Percentiles rank a stretch among this genome's conserved stretches.
Conservation (phyloP, 1,139 yeast species). For the Yamadazyma blattariae region DNA sequence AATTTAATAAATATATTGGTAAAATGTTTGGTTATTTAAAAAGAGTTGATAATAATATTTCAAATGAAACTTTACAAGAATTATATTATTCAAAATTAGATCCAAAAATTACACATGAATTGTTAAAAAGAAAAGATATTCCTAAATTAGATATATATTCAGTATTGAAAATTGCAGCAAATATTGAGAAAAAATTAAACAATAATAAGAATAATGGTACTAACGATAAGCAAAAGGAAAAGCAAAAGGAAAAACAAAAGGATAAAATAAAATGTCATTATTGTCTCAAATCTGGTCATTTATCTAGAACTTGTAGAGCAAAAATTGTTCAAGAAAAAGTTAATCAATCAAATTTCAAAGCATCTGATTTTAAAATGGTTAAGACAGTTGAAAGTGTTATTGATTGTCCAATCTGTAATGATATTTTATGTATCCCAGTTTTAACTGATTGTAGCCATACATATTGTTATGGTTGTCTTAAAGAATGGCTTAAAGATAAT, state of each 20-base stretch:
- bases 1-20: neutral
- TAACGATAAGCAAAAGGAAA: too few relatives aligned
- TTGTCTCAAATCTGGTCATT: neutral
- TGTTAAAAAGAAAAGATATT: neutral
- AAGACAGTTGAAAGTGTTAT: slow-evolving; percentile 6
- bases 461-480: slow-evolving; percentile 46
- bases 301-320: neutral
- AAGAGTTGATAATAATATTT: neutral
- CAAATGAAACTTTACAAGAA: neutral
- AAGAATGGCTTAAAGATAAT: slow-evolving; percentile 47
- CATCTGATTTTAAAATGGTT: neutral
- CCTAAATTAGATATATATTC: neutral
- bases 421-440: slow-evolving; percentile 42
- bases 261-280: neutral
- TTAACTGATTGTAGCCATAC: slow-evolving; percentile 42
- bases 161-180: neutral
- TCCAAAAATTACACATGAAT: neutral
- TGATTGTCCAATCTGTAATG: slow-evolving; percentile 44
- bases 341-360: neutral
- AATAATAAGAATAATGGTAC: neutral
- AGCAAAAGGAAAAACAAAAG: too few relatives aligned
- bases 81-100: neutral
- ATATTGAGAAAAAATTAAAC: neutral
- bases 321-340: neutral
- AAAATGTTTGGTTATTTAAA: neutral